These are phyloP conservation scores for Lipomyces kockii DNA, from an alignment of 805 yeast species.

Conservation along the genomic window DNA sequence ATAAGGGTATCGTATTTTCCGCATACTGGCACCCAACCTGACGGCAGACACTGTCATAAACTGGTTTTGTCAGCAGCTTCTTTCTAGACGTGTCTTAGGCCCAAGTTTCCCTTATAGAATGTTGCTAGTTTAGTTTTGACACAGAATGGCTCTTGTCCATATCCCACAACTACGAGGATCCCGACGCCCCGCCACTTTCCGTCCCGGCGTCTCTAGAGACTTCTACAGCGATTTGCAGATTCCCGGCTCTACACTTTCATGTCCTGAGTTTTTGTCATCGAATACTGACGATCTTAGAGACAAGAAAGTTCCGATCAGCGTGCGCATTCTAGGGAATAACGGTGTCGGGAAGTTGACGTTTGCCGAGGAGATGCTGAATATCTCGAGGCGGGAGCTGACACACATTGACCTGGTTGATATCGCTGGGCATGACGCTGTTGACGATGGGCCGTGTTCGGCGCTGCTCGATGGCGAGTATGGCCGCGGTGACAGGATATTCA, in stretches of 20 bases:
- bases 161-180: background rate
- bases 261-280: background rate
- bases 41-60: too few species aligned
- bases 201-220: background rate
- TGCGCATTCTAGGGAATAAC: slow-evolving; percentile 12
- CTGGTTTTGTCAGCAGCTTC: too few species aligned
- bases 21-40: too few species aligned
- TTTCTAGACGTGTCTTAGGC: background rate
- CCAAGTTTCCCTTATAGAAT: background rate
- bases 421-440: slow-evolving; percentile 6
- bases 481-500: slow-evolving; percentile 11
- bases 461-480: background rate
- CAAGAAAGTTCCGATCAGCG: slow-evolving; percentile 8
- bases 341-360: slow-evolving; percentile 14
- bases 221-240: background rate
- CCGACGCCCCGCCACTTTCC: background rate
- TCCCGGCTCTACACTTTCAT: background rate
- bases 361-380: slow-evolving; percentile 5
- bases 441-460: slow-evolving; percentile 9
- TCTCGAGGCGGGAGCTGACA: background rate
- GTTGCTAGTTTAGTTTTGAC: background rate
- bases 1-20: too few species aligned
- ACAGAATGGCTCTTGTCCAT: background rate
- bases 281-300: background rate
- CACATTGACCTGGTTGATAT: background rate